A percentile compares a stretch with the other conserved stretches of the same genome.
Evolutionary conservation across 169 alveolate genomes (phyloP).

Genomic region (Cryptosporidium bovis): DNA sequence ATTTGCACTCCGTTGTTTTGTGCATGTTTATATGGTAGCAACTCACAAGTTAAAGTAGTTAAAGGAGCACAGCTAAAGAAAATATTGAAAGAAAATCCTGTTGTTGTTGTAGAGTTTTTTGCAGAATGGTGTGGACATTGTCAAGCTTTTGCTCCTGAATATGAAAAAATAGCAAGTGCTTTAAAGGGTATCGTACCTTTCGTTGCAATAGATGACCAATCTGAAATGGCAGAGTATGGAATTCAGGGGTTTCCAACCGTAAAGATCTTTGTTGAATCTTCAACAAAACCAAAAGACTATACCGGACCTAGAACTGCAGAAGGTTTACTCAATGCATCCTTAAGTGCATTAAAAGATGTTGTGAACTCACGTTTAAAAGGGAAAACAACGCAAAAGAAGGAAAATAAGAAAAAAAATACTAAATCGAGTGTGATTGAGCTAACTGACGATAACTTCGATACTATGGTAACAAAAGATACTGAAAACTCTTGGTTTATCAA

Average conservation of each 20-base stretch:
- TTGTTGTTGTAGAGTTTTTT: slow-evolving; percentile 92
- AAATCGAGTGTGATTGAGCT: slow-evolving; percentile 78
- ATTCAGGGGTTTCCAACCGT: slow-evolving; percentile 91
- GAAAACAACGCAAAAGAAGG: slow-evolving; percentile 63
- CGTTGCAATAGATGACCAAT: slow-evolving; percentile 83
- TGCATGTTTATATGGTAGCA: slow-evolving; percentile 41
- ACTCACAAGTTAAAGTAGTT: slow-evolving; percentile 67
- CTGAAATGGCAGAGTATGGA: slow-evolving; percentile 78
- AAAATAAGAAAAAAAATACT: slow-evolving; percentile 65
- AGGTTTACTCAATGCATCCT: slow-evolving; percentile 77
- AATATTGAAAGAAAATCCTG: slow-evolving; percentile 76
- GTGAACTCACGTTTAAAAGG: slow-evolving; percentile 76
- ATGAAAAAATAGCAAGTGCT: slow-evolving; percentile 82
- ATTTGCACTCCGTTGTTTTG: slow-evolving; percentile 15
- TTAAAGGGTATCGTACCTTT: slow-evolving; percentile 81
- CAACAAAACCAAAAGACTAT: slow-evolving; percentile 44
- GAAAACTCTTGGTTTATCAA: slow-evolving; percentile 84
- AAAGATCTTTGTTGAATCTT: slow-evolving; percentile 82
- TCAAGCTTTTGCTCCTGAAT: slow-evolving; percentile 88
- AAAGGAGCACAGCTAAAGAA: slow-evolving; percentile 81
- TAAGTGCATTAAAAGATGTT: slow-evolving; percentile 81
- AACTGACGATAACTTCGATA: slow-evolving; percentile 81
- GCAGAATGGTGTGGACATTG: slow-evolving; percentile 97
- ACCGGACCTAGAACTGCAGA: slow-evolving; percentile 77
- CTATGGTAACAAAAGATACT: slow-evolving; percentile 79